Evolutionary conservation across 2,329 filamentous ascomycete species (phyloP).

Genomic region (Phyllosticta citriasiana): DNA sequence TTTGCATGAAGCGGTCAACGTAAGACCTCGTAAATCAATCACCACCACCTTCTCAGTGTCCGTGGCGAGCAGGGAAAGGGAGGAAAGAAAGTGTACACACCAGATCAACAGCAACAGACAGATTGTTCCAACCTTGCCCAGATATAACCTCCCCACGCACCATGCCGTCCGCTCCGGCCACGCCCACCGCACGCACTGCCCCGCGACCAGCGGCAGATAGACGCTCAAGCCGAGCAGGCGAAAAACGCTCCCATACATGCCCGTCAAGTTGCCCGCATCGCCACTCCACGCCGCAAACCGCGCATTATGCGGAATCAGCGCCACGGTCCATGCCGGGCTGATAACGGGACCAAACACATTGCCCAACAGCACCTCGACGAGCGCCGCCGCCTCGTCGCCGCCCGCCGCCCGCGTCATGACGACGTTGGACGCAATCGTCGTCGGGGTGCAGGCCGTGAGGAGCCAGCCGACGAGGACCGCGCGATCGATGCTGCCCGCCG

Average conservation of each 20-base stretch:
- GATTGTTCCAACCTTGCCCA: conserved; percentile 7
- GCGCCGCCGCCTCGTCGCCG: conserved; percentile 7
- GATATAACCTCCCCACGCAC: not conserved
- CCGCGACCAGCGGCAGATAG: conserved; percentile 6
- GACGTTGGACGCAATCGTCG: conserved; percentile 8
- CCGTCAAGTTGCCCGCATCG: conserved; percentile 2
- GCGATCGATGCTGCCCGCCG: conserved; percentile 1
- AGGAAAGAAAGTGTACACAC: not conserved
- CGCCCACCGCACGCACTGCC: conserved; percentile 5
- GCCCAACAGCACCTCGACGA: conserved; percentile 9
- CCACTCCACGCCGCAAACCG: conserved; percentile 3
- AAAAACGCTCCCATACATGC: conserved; percentile 8
- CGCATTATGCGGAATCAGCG: conserved; percentile 1
- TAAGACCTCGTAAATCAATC: not conserved
- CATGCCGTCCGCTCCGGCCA: not conserved
- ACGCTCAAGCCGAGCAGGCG: conserved; percentile 7
- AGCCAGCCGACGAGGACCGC: conserved; percentile 5
- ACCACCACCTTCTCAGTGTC: no score
- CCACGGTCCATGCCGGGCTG: conserved; percentile 7
- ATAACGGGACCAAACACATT: conserved; percentile 8
- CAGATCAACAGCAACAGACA: conserved; percentile 7
- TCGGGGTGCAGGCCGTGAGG: conserved; percentile 10
- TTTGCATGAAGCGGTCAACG: not conserved
- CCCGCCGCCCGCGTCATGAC: conserved; percentile 8
- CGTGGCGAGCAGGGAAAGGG: not conserved